These are phyloP conservation scores for Penicillium sp. DNA, from an alignment of 2,329 filamentous ascomycete genomes.

Conservation along the genomic window DNA sequence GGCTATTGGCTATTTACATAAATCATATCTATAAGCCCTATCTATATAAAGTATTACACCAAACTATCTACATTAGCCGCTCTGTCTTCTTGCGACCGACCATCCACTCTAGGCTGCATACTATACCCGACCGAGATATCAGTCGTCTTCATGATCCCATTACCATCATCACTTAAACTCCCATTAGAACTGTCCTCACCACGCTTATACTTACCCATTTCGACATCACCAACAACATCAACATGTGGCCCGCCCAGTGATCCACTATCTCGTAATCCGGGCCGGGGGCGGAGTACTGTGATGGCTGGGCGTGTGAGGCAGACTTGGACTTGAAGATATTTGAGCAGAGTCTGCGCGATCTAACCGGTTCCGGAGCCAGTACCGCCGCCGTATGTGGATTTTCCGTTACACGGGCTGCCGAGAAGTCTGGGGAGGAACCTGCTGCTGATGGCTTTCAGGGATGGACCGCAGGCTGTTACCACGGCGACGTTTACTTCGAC, in stretches of 20 bases:
- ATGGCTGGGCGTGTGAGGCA: neutral
- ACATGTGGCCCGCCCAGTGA: slow-evolving; percentile 6
- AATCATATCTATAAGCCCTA: neutral
- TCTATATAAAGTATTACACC: slow-evolving; percentile 7
- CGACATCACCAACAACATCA: slow-evolving; percentile 7
- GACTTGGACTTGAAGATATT: slow-evolving; percentile 4
- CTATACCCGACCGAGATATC: slow-evolving; percentile 22
- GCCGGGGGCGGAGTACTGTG: slow-evolving; percentile 6
- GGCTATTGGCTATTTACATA: neutral
- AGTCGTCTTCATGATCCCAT: slow-evolving; percentile 22
- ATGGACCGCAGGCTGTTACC: slow-evolving; percentile 30
- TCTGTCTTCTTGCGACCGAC: slow-evolving; percentile 11
- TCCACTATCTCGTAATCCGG: slow-evolving; percentile 23
- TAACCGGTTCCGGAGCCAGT: slow-evolving; percentile 4
- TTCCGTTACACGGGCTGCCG: slow-evolving; percentile 15
- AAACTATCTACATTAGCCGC: slow-evolving; percentile 18
- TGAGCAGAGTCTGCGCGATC: slow-evolving; percentile 7
- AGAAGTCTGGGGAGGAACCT: slow-evolving; percentile 20
- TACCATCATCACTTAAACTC: slow-evolving; percentile 12
- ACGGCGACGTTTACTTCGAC: slow-evolving; percentile 33
- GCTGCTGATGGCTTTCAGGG: slow-evolving; percentile 25
- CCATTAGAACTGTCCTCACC: slow-evolving; percentile 12
- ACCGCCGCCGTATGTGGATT: slow-evolving; percentile 9
- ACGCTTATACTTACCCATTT: slow-evolving; percentile 22
- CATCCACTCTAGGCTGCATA: neutral